These are phyloP conservation scores for Colletotrichum sp. DNA, from an alignment of 2,329 filamentous ascomycete genomes.

Conservation along the genomic window DNA sequence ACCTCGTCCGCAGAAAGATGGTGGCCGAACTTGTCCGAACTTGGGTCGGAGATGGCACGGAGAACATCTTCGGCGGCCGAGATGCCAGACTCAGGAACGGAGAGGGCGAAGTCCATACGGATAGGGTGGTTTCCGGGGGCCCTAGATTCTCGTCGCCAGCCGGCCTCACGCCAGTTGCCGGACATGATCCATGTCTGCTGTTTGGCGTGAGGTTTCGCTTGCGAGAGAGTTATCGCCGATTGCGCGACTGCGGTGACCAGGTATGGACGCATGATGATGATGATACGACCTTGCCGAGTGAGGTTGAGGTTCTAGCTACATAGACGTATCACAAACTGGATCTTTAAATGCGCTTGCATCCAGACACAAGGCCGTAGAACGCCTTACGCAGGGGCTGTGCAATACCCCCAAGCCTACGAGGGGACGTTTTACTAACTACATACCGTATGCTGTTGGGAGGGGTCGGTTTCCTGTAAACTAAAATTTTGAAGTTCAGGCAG, in stretches of 20 bases:
- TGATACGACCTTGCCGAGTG: neutral
- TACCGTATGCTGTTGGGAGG: too few relatives aligned
- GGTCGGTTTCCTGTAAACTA: too few relatives aligned
- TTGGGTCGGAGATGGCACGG: neutral
- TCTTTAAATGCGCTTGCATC: neutral
- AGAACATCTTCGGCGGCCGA: neutral
- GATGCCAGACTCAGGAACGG: neutral
- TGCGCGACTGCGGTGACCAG: neutral
- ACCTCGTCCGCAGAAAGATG: neutral
- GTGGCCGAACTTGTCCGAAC: neutral
- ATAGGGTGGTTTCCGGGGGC: neutral
- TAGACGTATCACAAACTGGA: neutral
- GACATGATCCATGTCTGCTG: neutral
- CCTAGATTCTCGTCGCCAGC: neutral
- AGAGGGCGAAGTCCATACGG: neutral
- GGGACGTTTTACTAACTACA: neutral
- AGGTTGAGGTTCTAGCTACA: neutral
- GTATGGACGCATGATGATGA: neutral
- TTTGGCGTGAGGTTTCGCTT: neutral
- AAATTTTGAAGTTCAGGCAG: too few relatives aligned
- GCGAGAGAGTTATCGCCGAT: neutral
- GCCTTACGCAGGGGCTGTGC: neutral
- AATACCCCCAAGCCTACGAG: neutral
- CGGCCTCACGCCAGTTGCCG: neutral
- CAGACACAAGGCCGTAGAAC: neutral